Evolutionary conservation across 225 moss, liverwort and hornwort species (phyloP), one percentile per base, ranked within the genome.

Genomic region (Marchantia polymorpha): DNA sequence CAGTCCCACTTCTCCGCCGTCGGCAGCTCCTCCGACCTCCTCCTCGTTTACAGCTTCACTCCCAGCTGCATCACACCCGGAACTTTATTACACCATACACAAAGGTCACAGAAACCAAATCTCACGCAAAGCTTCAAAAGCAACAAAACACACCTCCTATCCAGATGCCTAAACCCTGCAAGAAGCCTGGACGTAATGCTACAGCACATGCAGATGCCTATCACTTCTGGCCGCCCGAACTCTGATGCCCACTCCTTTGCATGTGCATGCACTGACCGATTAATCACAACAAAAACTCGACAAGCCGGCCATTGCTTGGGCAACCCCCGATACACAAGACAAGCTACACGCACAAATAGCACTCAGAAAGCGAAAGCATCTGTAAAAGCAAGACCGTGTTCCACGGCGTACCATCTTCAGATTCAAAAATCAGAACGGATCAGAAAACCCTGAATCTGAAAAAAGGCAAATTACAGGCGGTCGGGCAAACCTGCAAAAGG

Each of bases 1-100:
- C 39, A 88, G 80, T 49, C 89, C 89, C 11, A 89, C 89, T 80
- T 86, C 87, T 20, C 75, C 85, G 74, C 73, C 82, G 78, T 88
- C 89, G 17, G 59, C 77, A 67, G 69, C 79, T 72, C 82, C 88
- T 7, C 72, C 79, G 11, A 49, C 90, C 55, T 82, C 91, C 8
- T 92, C 84, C 55, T 91, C 92, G 1, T 13, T 82, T 48, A 82
- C 79, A 72, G 86, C 82, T 50, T 55, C 88, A 47, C 82, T 85
- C 67, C 80, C 87, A 71, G 80, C 84, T 88, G 78, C 83, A 82
- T 64, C 50, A 63, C 11, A 39, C 60, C 51, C 67, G 48, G 30
- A 47, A 25, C 29, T 46, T 68, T 27, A 4, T 22, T 16, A 51
- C 15, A 22, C 20, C 10, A 58, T 29, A 65, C 26, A 10, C 19